phyloP scores from a whole-genome alignment of 1,284 basidiomycete species.

The Sanghuangporus weigelae region DNA sequence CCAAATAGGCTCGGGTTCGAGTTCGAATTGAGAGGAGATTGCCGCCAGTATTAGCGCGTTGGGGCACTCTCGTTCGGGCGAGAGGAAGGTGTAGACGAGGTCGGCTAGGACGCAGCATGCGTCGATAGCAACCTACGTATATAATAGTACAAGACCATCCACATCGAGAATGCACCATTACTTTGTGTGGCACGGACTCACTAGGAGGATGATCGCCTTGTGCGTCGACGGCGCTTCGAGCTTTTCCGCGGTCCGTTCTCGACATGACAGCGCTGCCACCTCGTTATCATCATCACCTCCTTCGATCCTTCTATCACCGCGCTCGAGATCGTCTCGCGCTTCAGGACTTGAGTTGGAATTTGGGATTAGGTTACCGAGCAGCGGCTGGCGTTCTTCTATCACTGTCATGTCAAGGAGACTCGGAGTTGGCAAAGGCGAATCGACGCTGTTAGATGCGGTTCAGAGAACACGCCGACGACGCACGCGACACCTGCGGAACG shows the following conservation, averaged over 20 bases:
- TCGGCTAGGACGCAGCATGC: conserved; percentile 62
- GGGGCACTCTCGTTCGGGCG: conserved; percentile 37
- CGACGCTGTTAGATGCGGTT: no score
- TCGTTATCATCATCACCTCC: conserved; percentile 12
- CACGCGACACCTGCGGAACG: no score
- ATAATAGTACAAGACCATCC: no score
- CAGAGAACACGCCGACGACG: no score
- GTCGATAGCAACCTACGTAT: conserved; percentile 54
- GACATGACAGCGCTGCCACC: conserved; percentile 24
- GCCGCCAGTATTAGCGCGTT: neutral
- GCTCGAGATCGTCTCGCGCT: conserved; percentile 10
- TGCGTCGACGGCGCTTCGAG: conserved; percentile 54
- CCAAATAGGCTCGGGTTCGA: conserved; percentile 43
- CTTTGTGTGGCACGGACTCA: no score
- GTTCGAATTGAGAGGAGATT: neutral
- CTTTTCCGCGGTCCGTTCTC: conserved; percentile 36
- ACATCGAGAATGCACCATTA: no score
- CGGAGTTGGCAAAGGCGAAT: neutral
- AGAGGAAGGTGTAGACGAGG: conserved; percentile 61
- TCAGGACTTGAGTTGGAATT: neutral
- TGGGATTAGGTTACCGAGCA: conserved; percentile 31
- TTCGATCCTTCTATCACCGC: neutral
- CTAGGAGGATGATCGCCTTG: conserved; percentile 56
- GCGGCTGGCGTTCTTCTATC: conserved; percentile 52
- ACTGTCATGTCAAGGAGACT: neutral